These are phyloP conservation scores for Hypericum perforatum DNA, from an alignment of 345 rosid species.

Conservation along the genomic window DNA sequence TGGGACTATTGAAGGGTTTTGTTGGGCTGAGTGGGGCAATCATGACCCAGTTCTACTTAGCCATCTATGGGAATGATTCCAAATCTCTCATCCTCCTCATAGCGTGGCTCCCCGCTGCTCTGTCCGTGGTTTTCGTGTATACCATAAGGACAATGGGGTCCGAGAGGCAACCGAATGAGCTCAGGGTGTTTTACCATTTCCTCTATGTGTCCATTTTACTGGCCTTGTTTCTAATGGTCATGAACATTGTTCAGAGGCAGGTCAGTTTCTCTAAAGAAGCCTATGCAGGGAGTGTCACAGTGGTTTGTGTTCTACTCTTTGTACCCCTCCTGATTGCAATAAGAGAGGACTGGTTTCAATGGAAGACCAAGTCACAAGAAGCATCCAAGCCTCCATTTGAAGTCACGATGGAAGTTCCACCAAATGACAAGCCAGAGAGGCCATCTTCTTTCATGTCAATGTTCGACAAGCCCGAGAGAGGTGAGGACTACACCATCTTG, in stretches of 20 bases:
- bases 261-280: no score
- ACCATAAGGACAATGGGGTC: not conserved
- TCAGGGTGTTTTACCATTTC: no score
- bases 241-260: no score
- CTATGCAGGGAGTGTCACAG: no score
- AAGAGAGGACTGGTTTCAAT: no score
- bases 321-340: no score
- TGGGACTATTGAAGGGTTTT: slow-evolving; percentile 9
- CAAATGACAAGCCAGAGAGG: not conserved
- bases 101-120: not conserved
- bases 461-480: slow-evolving; percentile 4
- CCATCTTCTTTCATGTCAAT: not conserved
- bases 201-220: no score
- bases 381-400: slow-evolving; percentile 3
- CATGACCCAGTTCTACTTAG: slow-evolving; percentile 8
- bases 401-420: not conserved
- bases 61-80: not conserved
- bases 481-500: slow-evolving; percentile 11
- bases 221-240: no score
- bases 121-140: not conserved
- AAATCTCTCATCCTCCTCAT: not conserved
- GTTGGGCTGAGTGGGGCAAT: slow-evolving; percentile 11
- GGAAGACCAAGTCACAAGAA: no score
- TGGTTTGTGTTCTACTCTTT: no score
- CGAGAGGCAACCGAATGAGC: no score